Evolutionary conservation across 495 filamentous ascomycete species (phyloP).

Genomic region (Filosporella fistucella): DNA sequence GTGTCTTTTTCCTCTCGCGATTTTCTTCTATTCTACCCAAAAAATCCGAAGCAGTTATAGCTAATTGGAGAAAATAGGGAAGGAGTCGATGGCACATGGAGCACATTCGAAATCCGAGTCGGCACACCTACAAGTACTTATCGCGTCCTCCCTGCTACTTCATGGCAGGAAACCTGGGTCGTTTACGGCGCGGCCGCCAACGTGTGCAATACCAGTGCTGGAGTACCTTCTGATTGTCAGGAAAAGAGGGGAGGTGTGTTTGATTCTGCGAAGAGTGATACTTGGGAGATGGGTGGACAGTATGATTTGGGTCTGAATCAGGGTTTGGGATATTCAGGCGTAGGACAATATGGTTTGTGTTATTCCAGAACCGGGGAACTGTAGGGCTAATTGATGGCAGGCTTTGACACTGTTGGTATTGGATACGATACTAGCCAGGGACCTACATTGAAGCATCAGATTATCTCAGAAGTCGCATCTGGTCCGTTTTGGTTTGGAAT

Average conservation of each 20-base stretch:
- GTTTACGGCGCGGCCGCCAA: conserved; percentile 25
- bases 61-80: conserved; percentile 28
- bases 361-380: conserved; percentile 25
- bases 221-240: conserved; percentile 32
- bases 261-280: conserved; percentile 38
- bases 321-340: conserved; percentile 7
- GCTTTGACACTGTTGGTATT: conserved; percentile 48
- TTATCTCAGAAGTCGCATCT: conserved; percentile 38
- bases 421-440: conserved; percentile 30
- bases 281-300: conserved; percentile 33
- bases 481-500: conserved; percentile 16
- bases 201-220: conserved; percentile 29
- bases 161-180: conserved; percentile 32
- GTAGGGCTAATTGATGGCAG: conserved; percentile 27
- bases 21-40: not conserved
- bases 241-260: conserved; percentile 41
- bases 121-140: conserved; percentile 16
- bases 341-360: conserved; percentile 18
- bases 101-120: conserved; percentile 30
- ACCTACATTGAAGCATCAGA: conserved; percentile 39
- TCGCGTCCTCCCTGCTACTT: conserved; percentile 32
- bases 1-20: not conserved
- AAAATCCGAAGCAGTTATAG: no score
- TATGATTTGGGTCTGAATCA: conserved; percentile 20
- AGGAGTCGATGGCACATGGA: conserved; percentile 38